phyloP scores from a whole-genome alignment of 2,329 filamentous ascomycete species.

The Venturia aucupariae region DNA sequence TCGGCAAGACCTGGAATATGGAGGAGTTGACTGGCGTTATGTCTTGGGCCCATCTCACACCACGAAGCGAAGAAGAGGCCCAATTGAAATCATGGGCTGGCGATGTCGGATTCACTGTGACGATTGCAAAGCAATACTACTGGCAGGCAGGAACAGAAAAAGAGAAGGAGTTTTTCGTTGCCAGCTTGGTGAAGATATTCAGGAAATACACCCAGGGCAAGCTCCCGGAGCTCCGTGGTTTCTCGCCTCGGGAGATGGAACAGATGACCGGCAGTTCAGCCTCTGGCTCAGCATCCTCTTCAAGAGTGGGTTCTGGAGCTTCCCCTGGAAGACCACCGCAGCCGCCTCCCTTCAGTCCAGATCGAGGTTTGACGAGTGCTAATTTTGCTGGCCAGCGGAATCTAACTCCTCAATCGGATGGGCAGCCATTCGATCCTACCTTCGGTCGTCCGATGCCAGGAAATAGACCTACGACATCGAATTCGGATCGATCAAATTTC shows the following conservation, averaged over 20 bases:
- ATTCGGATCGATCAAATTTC: background rate
- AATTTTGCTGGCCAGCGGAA: background rate
- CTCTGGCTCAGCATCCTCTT: background rate
- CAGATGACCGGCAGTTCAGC: constrained; percentile 44
- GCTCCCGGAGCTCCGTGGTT: constrained; percentile 68
- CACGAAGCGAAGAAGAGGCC: constrained; percentile 49
- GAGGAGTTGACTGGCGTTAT: constrained; percentile 81
- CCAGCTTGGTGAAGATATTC: constrained; percentile 91
- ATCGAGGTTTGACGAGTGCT: constrained; percentile 2
- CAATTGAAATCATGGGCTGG: constrained; percentile 67
- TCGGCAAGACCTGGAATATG: constrained; percentile 96
- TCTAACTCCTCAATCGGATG: background rate
- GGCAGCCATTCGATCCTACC: background rate
- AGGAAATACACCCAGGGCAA: constrained; percentile 90
- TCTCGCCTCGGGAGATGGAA: constrained; percentile 70
- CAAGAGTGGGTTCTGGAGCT: constrained; percentile 22
- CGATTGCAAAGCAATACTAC: constrained; percentile 88
- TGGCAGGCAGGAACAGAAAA: constrained; percentile 91
- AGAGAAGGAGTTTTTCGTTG: constrained; percentile 98
- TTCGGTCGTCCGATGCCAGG: background rate
- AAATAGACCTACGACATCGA: constrained; percentile 3
- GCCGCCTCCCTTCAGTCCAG: constrained; percentile 4
- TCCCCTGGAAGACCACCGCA: constrained; percentile 6
- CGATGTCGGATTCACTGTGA: constrained; percentile 76
- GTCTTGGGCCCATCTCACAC: constrained; percentile 60